Evolutionary conservation across 345 rosid genomes (phyloP).

Genomic region (sweet orange (Citrus sinensis)): DVS_A1.0 CM039161.1:4170001-4170500

Average conservation of each 20-base stretch:
- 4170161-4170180: background rate
- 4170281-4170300: conserved; percentile 22
- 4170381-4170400: too few relatives aligned
- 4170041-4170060: background rate
- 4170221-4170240: background rate
- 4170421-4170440: background rate
- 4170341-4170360: background rate
- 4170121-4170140: background rate
- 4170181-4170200: conserved; percentile 1
- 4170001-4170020: too few relatives aligned
- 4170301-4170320: background rate
- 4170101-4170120: conserved; percentile 16
- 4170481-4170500: background rate
- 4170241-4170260: conserved; percentile 19
- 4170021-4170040: too few relatives aligned
- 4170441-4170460: background rate
- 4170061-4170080: conserved; percentile 16
- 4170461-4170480: background rate
- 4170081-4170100: conserved; percentile 8
- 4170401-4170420: too few relatives aligned
- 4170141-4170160: background rate
- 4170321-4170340: background rate
- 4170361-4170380: background rate
- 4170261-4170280: background rate
- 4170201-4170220: background rate